These are phyloP conservation scores for Pistacia integerrima DNA, from an alignment of 345 rosid species.

Conservation along the genomic window DNA sequence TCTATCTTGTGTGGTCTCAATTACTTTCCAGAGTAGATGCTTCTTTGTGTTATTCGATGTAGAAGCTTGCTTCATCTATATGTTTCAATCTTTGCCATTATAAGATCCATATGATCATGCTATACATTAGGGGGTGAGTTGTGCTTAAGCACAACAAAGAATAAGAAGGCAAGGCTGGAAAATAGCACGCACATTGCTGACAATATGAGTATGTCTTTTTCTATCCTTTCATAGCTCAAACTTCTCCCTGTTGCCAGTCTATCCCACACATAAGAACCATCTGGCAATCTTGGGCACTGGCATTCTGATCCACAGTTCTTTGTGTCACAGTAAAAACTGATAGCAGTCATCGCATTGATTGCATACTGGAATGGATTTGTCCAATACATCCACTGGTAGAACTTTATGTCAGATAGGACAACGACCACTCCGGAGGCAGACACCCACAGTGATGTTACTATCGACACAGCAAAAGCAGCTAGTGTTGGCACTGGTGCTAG, in stretches of 20 bases:
- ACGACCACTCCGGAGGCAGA: conserved; percentile 37
- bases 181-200: conserved; percentile 32
- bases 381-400: conserved; percentile 39
- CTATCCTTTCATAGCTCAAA: conserved; percentile 25
- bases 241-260: conserved; percentile 31
- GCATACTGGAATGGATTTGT: conserved; percentile 37
- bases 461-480: conserved; percentile 40
- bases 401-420: conserved; percentile 32
- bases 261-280: conserved; percentile 36
- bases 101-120: conserved; percentile 9
- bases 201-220: conserved; percentile 25
- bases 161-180: conserved; percentile 31
- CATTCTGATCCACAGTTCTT: conserved; percentile 26
- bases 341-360: conserved; percentile 17
- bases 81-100: neutral
- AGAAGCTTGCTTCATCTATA: conserved; percentile 5
- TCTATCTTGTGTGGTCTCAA: neutral
- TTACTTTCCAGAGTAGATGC: neutral
- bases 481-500: conserved; percentile 40
- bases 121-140: conserved; percentile 24
- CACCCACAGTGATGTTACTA: conserved; percentile 33
- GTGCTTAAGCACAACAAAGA: conserved; percentile 36
- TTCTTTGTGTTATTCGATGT: neutral
- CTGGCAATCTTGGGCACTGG: conserved; percentile 33
- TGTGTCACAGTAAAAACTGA: conserved; percentile 28